These are phyloP conservation scores for Cladobotryum mycophilum DNA, from an alignment of 2,329 filamentous ascomycete genomes.

Conservation along the genomic window DNA sequence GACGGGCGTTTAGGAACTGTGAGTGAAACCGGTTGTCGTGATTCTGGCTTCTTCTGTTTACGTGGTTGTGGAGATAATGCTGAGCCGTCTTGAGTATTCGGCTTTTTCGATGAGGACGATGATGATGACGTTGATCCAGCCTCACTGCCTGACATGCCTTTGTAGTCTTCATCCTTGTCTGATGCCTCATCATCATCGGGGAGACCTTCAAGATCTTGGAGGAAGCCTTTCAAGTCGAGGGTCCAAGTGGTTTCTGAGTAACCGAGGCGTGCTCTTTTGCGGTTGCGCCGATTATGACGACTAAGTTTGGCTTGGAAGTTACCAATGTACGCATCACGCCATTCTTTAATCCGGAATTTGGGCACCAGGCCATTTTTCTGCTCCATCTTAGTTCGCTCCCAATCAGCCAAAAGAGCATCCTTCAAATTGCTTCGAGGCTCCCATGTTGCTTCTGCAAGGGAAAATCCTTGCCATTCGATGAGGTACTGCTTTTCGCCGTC, in stretches of 20 bases:
- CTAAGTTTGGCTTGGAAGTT: slow-evolving; percentile 23
- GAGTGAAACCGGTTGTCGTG: not conserved
- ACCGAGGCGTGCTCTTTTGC: slow-evolving; percentile 34
- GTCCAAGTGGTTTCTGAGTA: slow-evolving; percentile 20
- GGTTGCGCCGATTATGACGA: slow-evolving; percentile 39
- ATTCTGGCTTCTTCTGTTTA: not conserved
- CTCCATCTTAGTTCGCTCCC: slow-evolving; percentile 36
- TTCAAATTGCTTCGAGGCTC: slow-evolving; percentile 42
- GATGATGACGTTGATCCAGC: not conserved
- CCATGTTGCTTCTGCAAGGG: slow-evolving; percentile 38
- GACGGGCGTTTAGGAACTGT: not conserved
- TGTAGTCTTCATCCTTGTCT: not conserved
- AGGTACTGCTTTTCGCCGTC: slow-evolving; percentile 25
- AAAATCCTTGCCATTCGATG: slow-evolving; percentile 32
- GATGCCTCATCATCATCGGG: not conserved
- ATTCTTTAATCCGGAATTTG: slow-evolving; percentile 34
- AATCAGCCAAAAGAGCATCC: slow-evolving; percentile 32
- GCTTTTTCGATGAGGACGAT: not conserved
- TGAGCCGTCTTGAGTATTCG: not conserved
- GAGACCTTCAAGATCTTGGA: slow-evolving; percentile 1
- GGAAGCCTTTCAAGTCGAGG: slow-evolving; percentile 17
- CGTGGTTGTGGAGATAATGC: not conserved
- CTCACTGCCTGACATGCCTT: not conserved
- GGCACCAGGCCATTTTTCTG: slow-evolving; percentile 23
- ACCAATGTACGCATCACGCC: slow-evolving; percentile 26